Percentiles rank a stretch among this genome's conserved stretches.
phyloP scores from a whole-genome alignment of 805 yeast species.

The Starmerella kuoi region DNA sequence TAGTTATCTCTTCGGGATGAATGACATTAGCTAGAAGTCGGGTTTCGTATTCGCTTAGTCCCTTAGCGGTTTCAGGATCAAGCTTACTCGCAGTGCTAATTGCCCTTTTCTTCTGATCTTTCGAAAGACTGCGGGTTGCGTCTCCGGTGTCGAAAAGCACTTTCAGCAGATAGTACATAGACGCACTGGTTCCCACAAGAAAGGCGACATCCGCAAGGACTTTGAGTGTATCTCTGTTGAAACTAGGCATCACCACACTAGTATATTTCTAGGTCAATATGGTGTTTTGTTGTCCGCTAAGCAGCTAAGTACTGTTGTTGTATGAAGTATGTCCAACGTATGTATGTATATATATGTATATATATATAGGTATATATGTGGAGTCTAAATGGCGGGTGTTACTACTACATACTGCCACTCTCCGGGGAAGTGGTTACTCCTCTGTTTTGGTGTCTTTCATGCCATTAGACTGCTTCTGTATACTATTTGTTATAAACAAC shows the following conservation, averaged over 20 bases:
- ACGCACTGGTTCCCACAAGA: constrained; percentile 51
- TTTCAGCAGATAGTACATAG: constrained; percentile 51
- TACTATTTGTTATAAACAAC: no score
- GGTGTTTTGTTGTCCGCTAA: no score
- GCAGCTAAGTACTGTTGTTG: no score
- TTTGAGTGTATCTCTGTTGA: constrained; percentile 14
- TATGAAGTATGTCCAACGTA: no score
- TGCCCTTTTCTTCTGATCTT: constrained; percentile 52
- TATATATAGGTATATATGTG: no score
- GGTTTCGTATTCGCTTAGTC: constrained; percentile 61
- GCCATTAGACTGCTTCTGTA: no score
- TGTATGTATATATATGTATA: no score
- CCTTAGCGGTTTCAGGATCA: constrained; percentile 47
- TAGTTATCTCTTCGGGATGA: constrained; percentile 70
- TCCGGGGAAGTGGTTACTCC: no score
- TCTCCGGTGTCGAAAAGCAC: constrained; percentile 28
- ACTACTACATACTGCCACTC: no score
- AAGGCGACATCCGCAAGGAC: constrained; percentile 36
- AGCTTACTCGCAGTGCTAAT: constrained; percentile 45
- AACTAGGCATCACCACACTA: not conserved
- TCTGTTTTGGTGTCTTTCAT: no score
- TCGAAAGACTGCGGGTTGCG: constrained; percentile 37
- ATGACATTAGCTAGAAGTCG: constrained; percentile 67
- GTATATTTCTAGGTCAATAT: no score
- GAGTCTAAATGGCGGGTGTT: no score